Evolutionary conservation across 129 eudicot genomes (phyloP).

Genomic region (Scalesia atractyloides): DNA sequence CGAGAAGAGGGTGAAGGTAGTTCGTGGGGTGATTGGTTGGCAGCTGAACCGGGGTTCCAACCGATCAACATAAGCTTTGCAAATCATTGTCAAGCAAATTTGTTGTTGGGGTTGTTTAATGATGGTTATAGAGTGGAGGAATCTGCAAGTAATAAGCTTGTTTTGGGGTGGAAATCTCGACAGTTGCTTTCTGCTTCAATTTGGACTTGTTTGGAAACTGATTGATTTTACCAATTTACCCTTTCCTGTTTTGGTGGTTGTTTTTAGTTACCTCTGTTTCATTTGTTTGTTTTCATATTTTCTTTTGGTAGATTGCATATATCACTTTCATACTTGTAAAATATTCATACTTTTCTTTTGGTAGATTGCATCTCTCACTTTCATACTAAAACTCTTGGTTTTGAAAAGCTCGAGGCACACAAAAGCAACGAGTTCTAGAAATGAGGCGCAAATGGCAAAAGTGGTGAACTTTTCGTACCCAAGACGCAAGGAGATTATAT

Average conservation of each 20-base stretch:
- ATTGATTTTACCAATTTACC: background rate
- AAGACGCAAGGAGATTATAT: too few species aligned
- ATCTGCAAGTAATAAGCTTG: constrained; percentile 54
- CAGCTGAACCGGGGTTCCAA: constrained; percentile 34
- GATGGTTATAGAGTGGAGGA: constrained; percentile 82
- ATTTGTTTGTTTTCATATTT: background rate
- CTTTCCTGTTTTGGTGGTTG: background rate
- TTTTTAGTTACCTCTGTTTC: too few species aligned
- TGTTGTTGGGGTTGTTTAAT: constrained; percentile 62
- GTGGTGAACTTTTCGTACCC: too few species aligned
- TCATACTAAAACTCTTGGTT: too few species aligned
- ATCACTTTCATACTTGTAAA: too few species aligned
- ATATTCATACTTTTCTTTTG: too few species aligned
- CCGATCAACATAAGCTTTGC: constrained; percentile 62
- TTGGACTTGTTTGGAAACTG: constrained; percentile 41
- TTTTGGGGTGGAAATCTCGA: constrained; percentile 83
- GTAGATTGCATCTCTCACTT: too few species aligned
- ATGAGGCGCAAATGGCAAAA: too few species aligned
- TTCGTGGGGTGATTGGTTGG: constrained; percentile 57
- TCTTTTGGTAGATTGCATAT: too few species aligned
- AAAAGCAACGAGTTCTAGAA: too few species aligned
- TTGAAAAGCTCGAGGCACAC: too few species aligned
- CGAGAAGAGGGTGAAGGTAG: constrained; percentile 39
- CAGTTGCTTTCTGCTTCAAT: constrained; percentile 72
- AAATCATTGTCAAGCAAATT: constrained; percentile 81